Evolutionary conservation across 1,284 basidiomycete species (phyloP).

Genomic region (Heterobasidion occidentale): DNA sequence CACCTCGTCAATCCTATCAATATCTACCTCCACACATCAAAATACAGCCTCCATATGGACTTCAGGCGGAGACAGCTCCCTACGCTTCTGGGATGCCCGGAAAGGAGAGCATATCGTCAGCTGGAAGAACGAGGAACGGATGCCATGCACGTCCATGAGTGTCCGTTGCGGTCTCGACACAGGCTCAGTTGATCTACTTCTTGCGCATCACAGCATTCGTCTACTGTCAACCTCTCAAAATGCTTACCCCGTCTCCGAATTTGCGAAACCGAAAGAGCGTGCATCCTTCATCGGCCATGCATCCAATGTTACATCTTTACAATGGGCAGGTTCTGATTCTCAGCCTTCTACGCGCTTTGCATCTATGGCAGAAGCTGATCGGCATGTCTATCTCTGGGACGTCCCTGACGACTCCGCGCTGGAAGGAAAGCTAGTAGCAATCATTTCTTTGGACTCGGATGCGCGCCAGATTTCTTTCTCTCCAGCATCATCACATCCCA

Average conservation of each 20-base stretch:
- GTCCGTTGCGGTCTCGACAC: conserved; percentile 27
- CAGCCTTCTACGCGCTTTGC: conserved; percentile 32
- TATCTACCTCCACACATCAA: conserved; percentile 22
- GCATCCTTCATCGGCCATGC: conserved; percentile 61
- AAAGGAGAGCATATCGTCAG: conserved; percentile 37
- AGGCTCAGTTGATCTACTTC: conserved; percentile 37
- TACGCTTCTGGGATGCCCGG: conserved; percentile 51
- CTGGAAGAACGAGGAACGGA: conserved; percentile 48
- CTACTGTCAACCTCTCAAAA: conserved; percentile 33
- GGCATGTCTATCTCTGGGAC: conserved; percentile 68
- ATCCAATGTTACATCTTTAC: conserved; percentile 42
- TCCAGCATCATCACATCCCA: conserved; percentile 21
- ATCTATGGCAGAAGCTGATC: conserved; percentile 68
- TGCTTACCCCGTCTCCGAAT: conserved; percentile 20
- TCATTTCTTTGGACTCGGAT: conserved; percentile 60
- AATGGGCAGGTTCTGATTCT: conserved; percentile 28
- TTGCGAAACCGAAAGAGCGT: conserved; percentile 34
- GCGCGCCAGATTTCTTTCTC: conserved; percentile 48
- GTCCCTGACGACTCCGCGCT: conserved; percentile 29
- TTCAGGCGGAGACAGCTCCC: conserved; percentile 45
- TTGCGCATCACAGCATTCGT: conserved; percentile 52
- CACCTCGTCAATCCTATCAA: conserved; percentile 41
- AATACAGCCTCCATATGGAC: conserved; percentile 36
- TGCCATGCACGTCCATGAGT: conserved; percentile 47
- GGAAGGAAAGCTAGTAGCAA: conserved; percentile 55